Conservation (phyloP, 2,329 filamentous ascomycete species). For the Alternaria sp. region DNA sequence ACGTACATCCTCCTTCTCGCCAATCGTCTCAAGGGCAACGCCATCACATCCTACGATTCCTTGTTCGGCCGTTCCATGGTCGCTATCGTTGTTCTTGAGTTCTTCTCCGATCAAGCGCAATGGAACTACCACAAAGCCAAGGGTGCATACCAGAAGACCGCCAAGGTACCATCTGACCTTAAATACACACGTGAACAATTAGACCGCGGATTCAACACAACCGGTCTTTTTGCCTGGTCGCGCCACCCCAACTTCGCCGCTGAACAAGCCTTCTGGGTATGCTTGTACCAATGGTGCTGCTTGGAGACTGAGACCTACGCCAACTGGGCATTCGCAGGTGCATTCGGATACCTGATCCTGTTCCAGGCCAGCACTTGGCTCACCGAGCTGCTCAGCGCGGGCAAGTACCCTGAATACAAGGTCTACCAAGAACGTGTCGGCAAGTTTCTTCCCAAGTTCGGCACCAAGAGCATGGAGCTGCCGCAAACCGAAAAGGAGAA, state of each 20-base stretch:
- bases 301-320: constrained; percentile 73
- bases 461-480: constrained; percentile 42
- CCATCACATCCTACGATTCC: constrained; percentile 63
- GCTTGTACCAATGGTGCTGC: constrained; percentile 88
- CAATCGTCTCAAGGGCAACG: constrained; percentile 66
- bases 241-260: constrained; percentile 95
- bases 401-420: constrained; percentile 88
- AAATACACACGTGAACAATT: constrained; percentile 75
- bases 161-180: constrained; percentile 71
- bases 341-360: constrained; percentile 73
- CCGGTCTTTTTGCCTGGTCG: constrained; percentile 85
- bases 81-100: constrained; percentile 70
- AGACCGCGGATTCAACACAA: constrained; percentile 86
- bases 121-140: constrained; percentile 91
- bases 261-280: constrained; percentile 90
- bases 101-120: constrained; percentile 89
- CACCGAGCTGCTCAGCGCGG: constrained; percentile 80
- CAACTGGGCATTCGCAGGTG: constrained; percentile 81
- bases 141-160: constrained; percentile 74
- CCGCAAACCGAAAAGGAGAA: constrained; percentile 32
- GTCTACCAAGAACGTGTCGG: constrained; percentile 84
- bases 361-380: constrained; percentile 91
- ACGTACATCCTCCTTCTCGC: constrained; percentile 83
- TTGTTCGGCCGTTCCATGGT: constrained; percentile 65
- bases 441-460: constrained; percentile 75